These are phyloP conservation scores for Eucalyptus caleyi DNA, from an alignment of 345 rosid species.

Conservation along the genomic window DNA sequence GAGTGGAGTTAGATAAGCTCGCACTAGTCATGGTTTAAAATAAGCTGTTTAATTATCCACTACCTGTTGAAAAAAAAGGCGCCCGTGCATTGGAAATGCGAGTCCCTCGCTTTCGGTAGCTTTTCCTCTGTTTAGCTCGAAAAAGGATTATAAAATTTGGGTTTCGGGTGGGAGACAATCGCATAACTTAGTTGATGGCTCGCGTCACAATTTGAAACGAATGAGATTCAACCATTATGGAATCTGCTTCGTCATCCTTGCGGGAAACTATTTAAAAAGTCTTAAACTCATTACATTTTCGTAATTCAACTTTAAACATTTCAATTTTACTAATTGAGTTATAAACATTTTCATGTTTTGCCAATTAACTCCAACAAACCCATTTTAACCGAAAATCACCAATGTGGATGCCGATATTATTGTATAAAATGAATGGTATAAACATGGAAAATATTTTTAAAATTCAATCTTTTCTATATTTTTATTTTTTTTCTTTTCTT, in stretches of 20 bases:
- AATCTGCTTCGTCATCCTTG: rapidly evolving
- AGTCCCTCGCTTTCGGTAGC: neutral
- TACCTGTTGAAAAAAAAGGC: neutral
- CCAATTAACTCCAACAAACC: rapidly evolving
- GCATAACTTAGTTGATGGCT: neutral
- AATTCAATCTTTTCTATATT: rapidly evolving
- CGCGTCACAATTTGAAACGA: neutral
- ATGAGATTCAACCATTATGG: neutral
- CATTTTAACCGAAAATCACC: too few relatives aligned
- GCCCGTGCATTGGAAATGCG: neutral
- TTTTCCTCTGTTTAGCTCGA: neutral
- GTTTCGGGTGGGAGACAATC: neutral
- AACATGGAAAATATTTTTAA: too few relatives aligned
- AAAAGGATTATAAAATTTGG: neutral
- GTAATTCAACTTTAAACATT: too few relatives aligned
- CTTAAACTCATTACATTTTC: too few relatives aligned
- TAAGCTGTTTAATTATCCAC: neutral
- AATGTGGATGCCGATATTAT: rapidly evolving
- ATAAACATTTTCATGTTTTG: rapidly evolving
- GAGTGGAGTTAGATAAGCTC: neutral
- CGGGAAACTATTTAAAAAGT: rapidly evolving
- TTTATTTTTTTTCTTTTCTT: too few relatives aligned
- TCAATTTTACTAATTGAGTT: rapidly evolving
- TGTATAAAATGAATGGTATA: too few relatives aligned
- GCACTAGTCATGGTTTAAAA: neutral